These are phyloP conservation scores for Camellia sinensis DNA, from an alignment of 148 eudicot species.

Conservation along the genomic window DNA sequence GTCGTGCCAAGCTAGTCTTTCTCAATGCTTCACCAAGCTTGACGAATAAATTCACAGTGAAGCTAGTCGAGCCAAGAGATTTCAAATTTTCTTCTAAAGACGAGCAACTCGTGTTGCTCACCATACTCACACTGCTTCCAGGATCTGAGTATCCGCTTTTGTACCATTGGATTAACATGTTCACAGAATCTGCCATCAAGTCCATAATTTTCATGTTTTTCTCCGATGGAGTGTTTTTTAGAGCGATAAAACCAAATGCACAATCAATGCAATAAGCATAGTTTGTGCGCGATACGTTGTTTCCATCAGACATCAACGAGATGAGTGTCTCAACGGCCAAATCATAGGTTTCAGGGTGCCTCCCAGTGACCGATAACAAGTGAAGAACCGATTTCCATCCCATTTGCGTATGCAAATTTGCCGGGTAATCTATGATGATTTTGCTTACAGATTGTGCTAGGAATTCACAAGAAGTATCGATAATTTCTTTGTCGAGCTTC, in stretches of 20 bases:
- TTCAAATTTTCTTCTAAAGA: slow-evolving; percentile 44
- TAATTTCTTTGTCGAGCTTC: slow-evolving; percentile 71
- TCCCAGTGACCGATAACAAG: slow-evolving; percentile 59
- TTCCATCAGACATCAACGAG: slow-evolving; percentile 43
- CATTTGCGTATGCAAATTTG: slow-evolving; percentile 54
- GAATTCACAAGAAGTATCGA: slow-evolving; percentile 66
- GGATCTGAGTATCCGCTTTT: slow-evolving; percentile 61
- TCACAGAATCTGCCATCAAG: slow-evolving; percentile 70
- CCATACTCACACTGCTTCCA: slow-evolving; percentile 38
- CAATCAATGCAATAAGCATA: slow-evolving; percentile 69
- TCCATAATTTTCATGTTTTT: slow-evolving; percentile 70
- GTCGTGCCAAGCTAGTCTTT: slow-evolving; percentile 75
- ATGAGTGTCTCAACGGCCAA: slow-evolving; percentile 66
- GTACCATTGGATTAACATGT: slow-evolving; percentile 59
- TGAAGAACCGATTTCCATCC: slow-evolving; percentile 84
- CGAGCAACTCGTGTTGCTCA: slow-evolving; percentile 48
- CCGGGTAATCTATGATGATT: slow-evolving; percentile 52
- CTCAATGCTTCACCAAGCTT: slow-evolving; percentile 72
- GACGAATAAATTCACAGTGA: slow-evolving; percentile 49
- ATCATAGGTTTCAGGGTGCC: slow-evolving; percentile 77
- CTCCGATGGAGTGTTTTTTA: slow-evolving; percentile 69
- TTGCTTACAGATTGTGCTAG: slow-evolving; percentile 45
- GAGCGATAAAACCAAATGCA: slow-evolving; percentile 75
- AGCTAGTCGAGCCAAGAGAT: slow-evolving; percentile 24
- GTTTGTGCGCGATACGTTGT: slow-evolving; percentile 43